These are phyloP conservation scores for Aphanomyces euteiches DNA, from an alignment of 352 stramenopile species.

Conservation along the genomic window DNA sequence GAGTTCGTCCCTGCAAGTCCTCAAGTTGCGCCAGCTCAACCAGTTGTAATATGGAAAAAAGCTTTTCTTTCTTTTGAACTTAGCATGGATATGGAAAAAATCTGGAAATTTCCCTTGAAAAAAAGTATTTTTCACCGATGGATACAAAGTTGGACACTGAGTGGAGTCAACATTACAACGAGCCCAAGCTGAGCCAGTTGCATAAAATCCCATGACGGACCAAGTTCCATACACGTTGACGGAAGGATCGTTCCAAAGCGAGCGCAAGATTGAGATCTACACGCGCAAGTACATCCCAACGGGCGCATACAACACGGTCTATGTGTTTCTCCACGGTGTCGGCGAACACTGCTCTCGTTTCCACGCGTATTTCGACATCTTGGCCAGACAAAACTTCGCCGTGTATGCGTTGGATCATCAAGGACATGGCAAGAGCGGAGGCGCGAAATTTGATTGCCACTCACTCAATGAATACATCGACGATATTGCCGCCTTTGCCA, in stretches of 20 bases:
- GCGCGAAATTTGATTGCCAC: neutral
- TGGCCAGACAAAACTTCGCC: slow-evolving; percentile 6
- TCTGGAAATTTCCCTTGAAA: too few relatives aligned
- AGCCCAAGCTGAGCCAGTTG: too few relatives aligned
- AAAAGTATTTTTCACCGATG: too few relatives aligned
- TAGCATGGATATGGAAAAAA: too few relatives aligned
- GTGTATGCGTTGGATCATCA: slow-evolving; percentile 28
- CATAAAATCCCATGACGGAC: too few relatives aligned
- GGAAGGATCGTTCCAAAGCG: slow-evolving; percentile 4
- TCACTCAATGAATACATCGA: slow-evolving; percentile 7
- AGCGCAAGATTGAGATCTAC: slow-evolving; percentile 12
- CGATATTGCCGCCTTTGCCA: slow-evolving; percentile 5
- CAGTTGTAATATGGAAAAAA: too few relatives aligned
- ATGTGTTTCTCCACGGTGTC: slow-evolving; percentile 24
- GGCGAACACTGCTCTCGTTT: slow-evolving; percentile 24
- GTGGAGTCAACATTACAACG: too few relatives aligned
- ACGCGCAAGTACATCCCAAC: slow-evolving; percentile 28
- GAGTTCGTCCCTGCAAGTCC: too few relatives aligned
- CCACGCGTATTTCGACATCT: neutral
- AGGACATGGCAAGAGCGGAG: slow-evolving; percentile 15
- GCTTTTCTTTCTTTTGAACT: too few relatives aligned
- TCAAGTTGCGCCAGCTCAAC: too few relatives aligned
- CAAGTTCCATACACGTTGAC: slow-evolving; percentile 3
- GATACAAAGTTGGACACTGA: too few relatives aligned
- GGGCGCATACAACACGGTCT: slow-evolving; percentile 14